These are phyloP conservation scores for Penicillium hordei DNA, from an alignment of 2,329 filamentous ascomycete species.

Conservation along the genomic window DNA sequence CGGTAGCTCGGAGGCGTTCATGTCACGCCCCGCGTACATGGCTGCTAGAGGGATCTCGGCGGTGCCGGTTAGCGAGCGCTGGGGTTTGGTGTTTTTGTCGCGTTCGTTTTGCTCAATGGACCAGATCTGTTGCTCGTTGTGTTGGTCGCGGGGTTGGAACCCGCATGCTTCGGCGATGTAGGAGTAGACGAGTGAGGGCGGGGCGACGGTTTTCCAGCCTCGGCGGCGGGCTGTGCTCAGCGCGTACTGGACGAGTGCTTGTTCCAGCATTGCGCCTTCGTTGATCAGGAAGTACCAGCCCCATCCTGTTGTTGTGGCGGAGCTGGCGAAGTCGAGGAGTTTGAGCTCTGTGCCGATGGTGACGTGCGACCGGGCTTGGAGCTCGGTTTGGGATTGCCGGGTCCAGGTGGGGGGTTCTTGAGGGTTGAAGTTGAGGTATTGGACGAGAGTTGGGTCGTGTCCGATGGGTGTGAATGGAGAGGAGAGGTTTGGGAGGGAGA, in stretches of 20 bases:
- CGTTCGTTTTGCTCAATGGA: constrained; percentile 65
- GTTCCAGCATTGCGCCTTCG: constrained; percentile 89
- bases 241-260: constrained; percentile 86
- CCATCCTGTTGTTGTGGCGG: constrained; percentile 84
- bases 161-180: constrained; percentile 90
- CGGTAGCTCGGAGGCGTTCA: constrained; percentile 68
- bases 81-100: constrained; percentile 63
- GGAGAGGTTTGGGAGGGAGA: constrained; percentile 83
- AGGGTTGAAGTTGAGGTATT: constrained; percentile 75
- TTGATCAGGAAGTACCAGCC: constrained; percentile 97
- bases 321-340: constrained; percentile 83
- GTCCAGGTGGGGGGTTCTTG: constrained; percentile 39
- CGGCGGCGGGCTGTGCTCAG: constrained; percentile 68
- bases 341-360: constrained; percentile 83
- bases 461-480: constrained; percentile 72
- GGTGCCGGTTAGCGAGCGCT: constrained; percentile 77
- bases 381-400: constrained; percentile 21
- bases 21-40: constrained; percentile 73
- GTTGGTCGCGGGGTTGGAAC: constrained; percentile 87
- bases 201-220: constrained; percentile 78
- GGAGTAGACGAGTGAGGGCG: constrained; percentile 86
- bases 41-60: constrained; percentile 93
- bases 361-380: constrained; percentile 66
- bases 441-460: constrained; percentile 62
- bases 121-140: constrained; percentile 92